A percentile compares a stretch with the other conserved stretches of the same genome.
These are phyloP conservation scores for Agastache rugosa DNA, from an alignment of 257 asterid genomes.

Conservation along the genomic window DNA sequence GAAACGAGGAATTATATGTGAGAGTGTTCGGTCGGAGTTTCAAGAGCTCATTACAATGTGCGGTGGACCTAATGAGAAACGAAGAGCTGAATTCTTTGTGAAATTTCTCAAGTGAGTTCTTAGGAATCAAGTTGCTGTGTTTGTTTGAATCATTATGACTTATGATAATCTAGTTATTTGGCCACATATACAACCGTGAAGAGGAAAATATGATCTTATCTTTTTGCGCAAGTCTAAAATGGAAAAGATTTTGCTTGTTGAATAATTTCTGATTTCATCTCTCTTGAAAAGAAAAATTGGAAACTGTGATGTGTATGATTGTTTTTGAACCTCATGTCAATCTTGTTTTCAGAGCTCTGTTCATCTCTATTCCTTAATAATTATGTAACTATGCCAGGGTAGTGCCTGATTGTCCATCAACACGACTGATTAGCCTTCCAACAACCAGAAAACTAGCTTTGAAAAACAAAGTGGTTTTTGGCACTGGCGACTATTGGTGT, in stretches of 20 bases:
- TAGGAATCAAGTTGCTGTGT: slow-evolving; percentile 15
- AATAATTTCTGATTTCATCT: slow-evolving; percentile 15
- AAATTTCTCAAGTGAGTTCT: slow-evolving; percentile 74
- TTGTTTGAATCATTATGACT: slow-evolving; percentile 7
- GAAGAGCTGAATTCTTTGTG: slow-evolving; percentile 70
- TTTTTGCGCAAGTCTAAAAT: neutral
- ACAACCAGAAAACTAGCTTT: slow-evolving; percentile 85
- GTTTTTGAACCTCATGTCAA: neutral
- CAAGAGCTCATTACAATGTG: slow-evolving; percentile 83
- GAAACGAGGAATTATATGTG: slow-evolving; percentile 80
- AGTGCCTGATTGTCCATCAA: slow-evolving; percentile 85
- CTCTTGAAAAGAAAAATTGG: neutral
- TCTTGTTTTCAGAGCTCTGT: slow-evolving; percentile 14
- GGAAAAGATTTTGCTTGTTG: slow-evolving; percentile 7
- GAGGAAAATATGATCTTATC: slow-evolving; percentile 10
- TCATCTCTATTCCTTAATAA: slow-evolving; percentile 29
- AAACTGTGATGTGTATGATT: slow-evolving; percentile 5
- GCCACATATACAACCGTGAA: neutral
- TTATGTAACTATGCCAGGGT: slow-evolving; percentile 56
- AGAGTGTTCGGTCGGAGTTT: slow-evolving; percentile 76
- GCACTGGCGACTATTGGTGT: slow-evolving; percentile 86
- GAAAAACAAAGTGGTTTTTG: slow-evolving; percentile 90
- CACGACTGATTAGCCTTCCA: slow-evolving; percentile 73
- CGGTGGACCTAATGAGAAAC: slow-evolving; percentile 89
- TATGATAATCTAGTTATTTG: neutral